Percentiles rank a stretch among this genome's conserved stretches.
Evolutionary conservation across 441 rosid species (phyloP).

Genomic region (Raphanus hybrid): DNA sequence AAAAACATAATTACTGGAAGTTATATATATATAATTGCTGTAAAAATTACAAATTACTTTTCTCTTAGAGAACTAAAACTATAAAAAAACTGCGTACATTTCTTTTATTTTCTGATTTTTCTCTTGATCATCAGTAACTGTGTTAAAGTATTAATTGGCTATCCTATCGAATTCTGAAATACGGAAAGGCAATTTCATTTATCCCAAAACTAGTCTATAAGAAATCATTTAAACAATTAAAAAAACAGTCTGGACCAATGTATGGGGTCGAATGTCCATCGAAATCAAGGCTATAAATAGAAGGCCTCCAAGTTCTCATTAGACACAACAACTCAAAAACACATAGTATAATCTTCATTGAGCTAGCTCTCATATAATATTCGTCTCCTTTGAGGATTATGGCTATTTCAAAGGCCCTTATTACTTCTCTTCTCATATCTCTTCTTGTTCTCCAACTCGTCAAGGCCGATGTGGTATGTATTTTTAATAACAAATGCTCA

Average conservation of each 20-base stretch:
- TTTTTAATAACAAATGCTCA: background rate
- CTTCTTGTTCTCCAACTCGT: slow-evolving; percentile 55
- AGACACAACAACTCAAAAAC: slow-evolving; percentile 28
- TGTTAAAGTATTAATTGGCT: slow-evolving; percentile 3
- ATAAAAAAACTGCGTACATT: background rate
- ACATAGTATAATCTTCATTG: slow-evolving; percentile 11
- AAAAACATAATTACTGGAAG: background rate
- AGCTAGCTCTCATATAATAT: slow-evolving; percentile 3
- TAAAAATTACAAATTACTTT: background rate
- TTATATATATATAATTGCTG: background rate
- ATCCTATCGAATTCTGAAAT: slow-evolving; percentile 8
- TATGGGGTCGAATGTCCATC: slow-evolving; percentile 17
- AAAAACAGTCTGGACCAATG: slow-evolving; percentile 35
- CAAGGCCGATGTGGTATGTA: slow-evolving; percentile 51
- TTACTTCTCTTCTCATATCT: slow-evolving; percentile 61
- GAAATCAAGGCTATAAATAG: slow-evolving; percentile 36
- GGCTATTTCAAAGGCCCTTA: slow-evolving; percentile 55
- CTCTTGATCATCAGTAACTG: slow-evolving; percentile 6
- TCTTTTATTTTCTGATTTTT: background rate
- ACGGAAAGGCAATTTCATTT: background rate
- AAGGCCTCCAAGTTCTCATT: slow-evolving; percentile 30
- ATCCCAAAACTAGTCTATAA: slow-evolving; percentile 1
- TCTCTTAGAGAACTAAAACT: background rate
- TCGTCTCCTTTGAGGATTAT: slow-evolving; percentile 38
- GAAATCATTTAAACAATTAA: background rate